Evolutionary conservation across 2,329 filamentous ascomycete species (phyloP), one percentile per base, ranked within the genome.

Genomic region (Botryotinia globosa): DNA sequence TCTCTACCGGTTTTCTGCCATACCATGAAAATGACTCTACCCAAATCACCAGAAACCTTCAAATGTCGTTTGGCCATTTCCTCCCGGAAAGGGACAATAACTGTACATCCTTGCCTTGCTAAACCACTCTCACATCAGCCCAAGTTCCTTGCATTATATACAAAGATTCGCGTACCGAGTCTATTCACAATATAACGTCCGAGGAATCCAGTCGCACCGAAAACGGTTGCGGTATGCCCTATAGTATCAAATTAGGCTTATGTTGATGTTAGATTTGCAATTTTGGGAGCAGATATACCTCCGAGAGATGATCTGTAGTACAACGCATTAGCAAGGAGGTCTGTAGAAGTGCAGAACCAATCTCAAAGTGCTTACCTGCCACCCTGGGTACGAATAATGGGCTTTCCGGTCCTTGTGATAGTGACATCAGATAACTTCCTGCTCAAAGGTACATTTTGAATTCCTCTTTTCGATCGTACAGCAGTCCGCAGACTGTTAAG

Each of bases 11-110:
- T 7, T 37, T 12, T 51, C 32, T 44, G 62, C 34, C 69, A 48
- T 78, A 94, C 92, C 79, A 97, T 87, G 83, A 99, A 98, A 79
- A 92, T 86, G 72, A 99, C 88, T 78, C 93, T 89, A 75, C 96
- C 96, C 74, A 99, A 87, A 83, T 99, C 96, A 84, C 96, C 96
- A n/a, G 94, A 88, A 73, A 97, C 90, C 85, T 98, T 98, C 81
- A 99, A 86, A 85, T 98, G 95, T 78, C 96, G 91, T 88, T 98
- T 98, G 78, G 92, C 87, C 94, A 98, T 98, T 84, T 98, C 96
- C 86, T 99, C 96, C 63, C 96, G 91, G 87, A 90, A 99, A 67
- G 96, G 96, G 74, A 98, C 84, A 74, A 99, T 90, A 58, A 99
- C 96, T 56, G 92, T 97, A 84, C 94, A 97, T 90, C 96, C 96